phyloP scores from a whole-genome alignment of 169 alveolate genomes.

The Eimeria tenella region DNA sequence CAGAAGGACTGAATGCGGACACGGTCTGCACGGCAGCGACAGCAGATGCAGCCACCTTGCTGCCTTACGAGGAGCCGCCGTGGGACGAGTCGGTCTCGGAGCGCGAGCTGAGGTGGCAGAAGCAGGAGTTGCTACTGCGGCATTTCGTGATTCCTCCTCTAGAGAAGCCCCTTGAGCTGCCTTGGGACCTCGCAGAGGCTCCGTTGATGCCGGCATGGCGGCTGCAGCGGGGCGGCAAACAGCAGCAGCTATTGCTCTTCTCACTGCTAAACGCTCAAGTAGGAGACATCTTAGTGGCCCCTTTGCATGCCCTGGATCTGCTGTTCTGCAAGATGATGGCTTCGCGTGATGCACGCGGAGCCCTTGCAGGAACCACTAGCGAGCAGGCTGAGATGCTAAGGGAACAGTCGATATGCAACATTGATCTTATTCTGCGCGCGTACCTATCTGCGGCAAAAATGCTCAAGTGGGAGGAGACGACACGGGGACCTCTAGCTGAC shows the following conservation, averaged over 20 bases:
- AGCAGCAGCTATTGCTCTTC: conserved; percentile 71
- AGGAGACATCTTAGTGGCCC: conserved; percentile 67
- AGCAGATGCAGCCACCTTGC: neutral
- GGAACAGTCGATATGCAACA: neutral
- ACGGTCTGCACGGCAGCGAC: neutral
- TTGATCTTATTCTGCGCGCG: neutral
- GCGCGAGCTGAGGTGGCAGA: conserved; percentile 29
- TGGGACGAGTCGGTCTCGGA: neutral
- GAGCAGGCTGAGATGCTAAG: neutral
- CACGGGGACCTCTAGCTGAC: conserved; percentile 12
- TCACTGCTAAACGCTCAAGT: conserved; percentile 37
- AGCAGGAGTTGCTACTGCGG: conserved; percentile 61
- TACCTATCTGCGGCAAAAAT: neutral
- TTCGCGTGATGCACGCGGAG: conserved; percentile 10
- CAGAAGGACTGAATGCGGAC: neutral
- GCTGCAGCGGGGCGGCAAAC: conserved; percentile 58
- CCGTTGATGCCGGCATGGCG: conserved; percentile 74
- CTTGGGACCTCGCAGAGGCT: conserved; percentile 73
- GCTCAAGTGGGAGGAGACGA: conserved; percentile 35
- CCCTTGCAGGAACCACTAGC: neutral
- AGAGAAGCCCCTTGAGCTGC: conserved; percentile 73
- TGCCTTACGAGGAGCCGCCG: conserved; percentile 48
- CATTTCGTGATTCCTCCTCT: conserved; percentile 69
- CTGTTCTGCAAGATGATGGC: conserved; percentile 35
- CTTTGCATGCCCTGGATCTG: conserved; percentile 73